These are phyloP conservation scores for Ophiostoma montium DNA, from an alignment of 2,329 filamentous ascomycete genomes.

Conservation along the genomic window DNA sequence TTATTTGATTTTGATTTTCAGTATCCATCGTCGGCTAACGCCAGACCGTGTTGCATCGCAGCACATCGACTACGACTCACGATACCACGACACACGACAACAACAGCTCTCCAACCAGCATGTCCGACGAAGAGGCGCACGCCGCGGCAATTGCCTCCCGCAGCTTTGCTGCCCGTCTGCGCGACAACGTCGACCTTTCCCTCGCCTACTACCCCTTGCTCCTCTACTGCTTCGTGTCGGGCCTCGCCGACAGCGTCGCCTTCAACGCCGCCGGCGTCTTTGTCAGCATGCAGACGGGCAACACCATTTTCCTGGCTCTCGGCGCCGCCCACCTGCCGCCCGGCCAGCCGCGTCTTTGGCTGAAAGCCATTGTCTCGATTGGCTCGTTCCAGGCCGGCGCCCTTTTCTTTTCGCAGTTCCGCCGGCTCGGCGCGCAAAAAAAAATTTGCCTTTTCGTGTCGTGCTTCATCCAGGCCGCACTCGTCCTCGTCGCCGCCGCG, in stretches of 20 bases:
- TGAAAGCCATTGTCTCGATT: conserved; percentile 59
- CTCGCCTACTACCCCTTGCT: conserved; percentile 52
- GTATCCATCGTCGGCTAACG: too few species aligned
- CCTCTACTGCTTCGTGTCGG: conserved; percentile 62
- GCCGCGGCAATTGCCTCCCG: background rate
- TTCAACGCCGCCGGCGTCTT: conserved; percentile 69
- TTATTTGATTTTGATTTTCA: too few species aligned
- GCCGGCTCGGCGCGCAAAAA: conserved; percentile 37
- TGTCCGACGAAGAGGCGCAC: conserved; percentile 1
- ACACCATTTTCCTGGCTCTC: conserved; percentile 66
- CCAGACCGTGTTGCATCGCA: background rate
- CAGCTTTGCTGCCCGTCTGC: background rate
- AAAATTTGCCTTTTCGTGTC: conserved; percentile 51
- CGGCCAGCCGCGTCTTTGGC: conserved; percentile 42
- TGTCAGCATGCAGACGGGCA: conserved; percentile 74
- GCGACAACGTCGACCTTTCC: conserved; percentile 10
- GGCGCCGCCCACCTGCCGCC: conserved; percentile 42
- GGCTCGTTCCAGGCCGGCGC: conserved; percentile 58
- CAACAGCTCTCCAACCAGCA: background rate
- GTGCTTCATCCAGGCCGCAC: conserved; percentile 36
- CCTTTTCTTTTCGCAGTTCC: conserved; percentile 55
- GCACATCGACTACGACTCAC: background rate
- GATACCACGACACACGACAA: background rate
- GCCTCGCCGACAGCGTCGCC: conserved; percentile 61
- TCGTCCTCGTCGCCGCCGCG: conserved; percentile 37